Conservation (phyloP, 495 filamentous ascomycete genomes). For the Hypoxylon cercidicola region DNA sequence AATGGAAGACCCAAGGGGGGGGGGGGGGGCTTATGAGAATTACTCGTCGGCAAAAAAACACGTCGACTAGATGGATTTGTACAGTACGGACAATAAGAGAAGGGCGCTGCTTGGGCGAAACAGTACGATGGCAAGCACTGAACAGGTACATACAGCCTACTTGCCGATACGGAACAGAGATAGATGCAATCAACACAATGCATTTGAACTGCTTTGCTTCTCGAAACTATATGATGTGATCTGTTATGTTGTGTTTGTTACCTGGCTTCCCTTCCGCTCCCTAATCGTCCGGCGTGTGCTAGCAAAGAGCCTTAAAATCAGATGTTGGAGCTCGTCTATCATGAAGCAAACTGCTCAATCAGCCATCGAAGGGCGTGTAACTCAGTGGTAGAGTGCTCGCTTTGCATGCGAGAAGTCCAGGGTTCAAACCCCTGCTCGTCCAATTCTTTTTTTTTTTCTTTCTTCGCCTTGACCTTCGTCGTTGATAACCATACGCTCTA, state of each 20-base stretch:
- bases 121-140: slow-evolving; percentile 28
- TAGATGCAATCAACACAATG: slow-evolving; percentile 24
- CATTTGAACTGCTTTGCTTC: slow-evolving; percentile 3
- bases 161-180: slow-evolving; percentile 30
- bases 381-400: too few relatives aligned
- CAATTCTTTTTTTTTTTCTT: too few relatives aligned
- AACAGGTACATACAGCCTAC: slow-evolving; percentile 20
- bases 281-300: too few relatives aligned
- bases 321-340: too few relatives aligned
- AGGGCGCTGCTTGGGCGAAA: slow-evolving; percentile 16
- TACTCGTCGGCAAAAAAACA: slow-evolving; percentile 7
- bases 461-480: too few relatives aligned
- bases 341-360: too few relatives aligned
- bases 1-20: slow-evolving; percentile 3
- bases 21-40: slow-evolving; percentile 13
- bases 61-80: slow-evolving; percentile 20
- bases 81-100: slow-evolving; percentile 15
- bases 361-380: too few relatives aligned
- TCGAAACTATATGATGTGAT: neutral
- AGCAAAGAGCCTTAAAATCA: too few relatives aligned
- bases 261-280: too few relatives aligned
- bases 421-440: too few relatives aligned
- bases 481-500: too few relatives aligned
- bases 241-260: neutral
- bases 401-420: too few relatives aligned